A percentile compares a stretch with the other conserved stretches of the same genome.
These are phyloP conservation scores for Globisporangium solare DNA, from an alignment of 352 stramenopile species.

Conservation along the genomic window DNA sequence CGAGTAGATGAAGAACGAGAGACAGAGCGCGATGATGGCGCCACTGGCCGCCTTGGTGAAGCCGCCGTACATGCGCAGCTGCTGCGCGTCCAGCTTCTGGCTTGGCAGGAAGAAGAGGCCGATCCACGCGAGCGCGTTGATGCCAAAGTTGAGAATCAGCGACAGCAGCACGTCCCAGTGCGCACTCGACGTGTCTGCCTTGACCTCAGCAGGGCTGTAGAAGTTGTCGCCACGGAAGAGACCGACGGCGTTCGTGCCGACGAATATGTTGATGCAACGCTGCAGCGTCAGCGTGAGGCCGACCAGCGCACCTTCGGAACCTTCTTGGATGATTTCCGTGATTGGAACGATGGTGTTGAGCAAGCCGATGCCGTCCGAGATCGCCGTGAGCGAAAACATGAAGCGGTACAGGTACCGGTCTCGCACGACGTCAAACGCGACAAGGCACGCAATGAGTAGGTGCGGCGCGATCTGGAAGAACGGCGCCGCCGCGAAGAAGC, in stretches of 20 bases:
- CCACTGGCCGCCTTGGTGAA: slow-evolving; percentile 33
- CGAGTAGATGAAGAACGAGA: slow-evolving; percentile 13
- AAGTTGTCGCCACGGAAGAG: slow-evolving; percentile 27
- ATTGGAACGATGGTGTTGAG: slow-evolving; percentile 29
- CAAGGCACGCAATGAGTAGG: slow-evolving; percentile 18
- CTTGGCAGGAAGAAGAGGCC: slow-evolving; percentile 28
- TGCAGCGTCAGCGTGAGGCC: slow-evolving; percentile 26
- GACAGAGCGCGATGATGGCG: slow-evolving; percentile 10
- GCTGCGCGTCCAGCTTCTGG: slow-evolving; percentile 71
- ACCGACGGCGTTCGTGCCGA: slow-evolving; percentile 22
- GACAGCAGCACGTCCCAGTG: slow-evolving; percentile 22
- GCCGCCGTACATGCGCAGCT: slow-evolving; percentile 61
- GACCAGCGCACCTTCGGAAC: slow-evolving; percentile 20
- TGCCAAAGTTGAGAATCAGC: slow-evolving; percentile 24
- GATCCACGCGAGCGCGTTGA: slow-evolving; percentile 25
- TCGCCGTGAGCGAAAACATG: slow-evolving; percentile 18
- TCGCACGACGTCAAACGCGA: slow-evolving; percentile 17
- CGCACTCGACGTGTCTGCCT: slow-evolving; percentile 12
- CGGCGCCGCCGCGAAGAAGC: slow-evolving; percentile 28
- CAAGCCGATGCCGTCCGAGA: slow-evolving; percentile 23
- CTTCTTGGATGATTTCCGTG: slow-evolving; percentile 29
- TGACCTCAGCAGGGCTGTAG: slow-evolving; percentile 12
- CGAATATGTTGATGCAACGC: slow-evolving; percentile 23
- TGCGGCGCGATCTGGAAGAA: slow-evolving; percentile 24
- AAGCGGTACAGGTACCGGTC: slow-evolving; percentile 18